Evolutionary conservation across 1,284 basidiomycete genomes (phyloP).

Genomic region (Dichomitus squalens): DNA sequence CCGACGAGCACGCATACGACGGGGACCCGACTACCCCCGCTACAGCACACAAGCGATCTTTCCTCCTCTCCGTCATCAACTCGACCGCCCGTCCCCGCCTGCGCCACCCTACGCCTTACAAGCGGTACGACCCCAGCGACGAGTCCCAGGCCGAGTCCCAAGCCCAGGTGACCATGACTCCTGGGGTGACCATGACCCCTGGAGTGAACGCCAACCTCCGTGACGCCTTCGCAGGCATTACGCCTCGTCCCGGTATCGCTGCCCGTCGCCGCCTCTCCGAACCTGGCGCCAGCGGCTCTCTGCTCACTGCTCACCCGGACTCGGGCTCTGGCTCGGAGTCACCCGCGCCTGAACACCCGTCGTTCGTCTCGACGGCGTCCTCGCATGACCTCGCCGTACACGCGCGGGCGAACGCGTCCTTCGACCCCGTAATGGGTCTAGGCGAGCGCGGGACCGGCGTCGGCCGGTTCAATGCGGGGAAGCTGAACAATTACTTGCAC

Average conservation of each 20-base stretch:
- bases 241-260: slow-evolving; percentile 48
- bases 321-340: slow-evolving; percentile 33
- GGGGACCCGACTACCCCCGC: slow-evolving; percentile 56
- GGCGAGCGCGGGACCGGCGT: slow-evolving; percentile 58
- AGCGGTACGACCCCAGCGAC: slow-evolving; percentile 44
- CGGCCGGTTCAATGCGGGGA: slow-evolving; percentile 77
- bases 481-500: slow-evolving; percentile 81
- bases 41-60: slow-evolving; percentile 64
- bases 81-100: slow-evolving; percentile 74
- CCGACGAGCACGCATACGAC: slow-evolving; percentile 10
- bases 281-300: slow-evolving; percentile 15
- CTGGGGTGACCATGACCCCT: slow-evolving; percentile 26
- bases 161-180: neutral
- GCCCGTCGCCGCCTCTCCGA: slow-evolving; percentile 42
- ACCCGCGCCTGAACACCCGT: slow-evolving; percentile 48
- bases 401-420: slow-evolving; percentile 80
- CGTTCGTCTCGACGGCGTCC: slow-evolving; percentile 77
- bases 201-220: slow-evolving; percentile 37
- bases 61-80: slow-evolving; percentile 77
- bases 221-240: slow-evolving; percentile 62
- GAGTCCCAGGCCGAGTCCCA: slow-evolving; percentile 18
- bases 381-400: slow-evolving; percentile 84
- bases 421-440: slow-evolving; percentile 76
- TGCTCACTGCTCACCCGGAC: no score
- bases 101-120: slow-evolving; percentile 60